Conservation (phyloP, 2,329 filamentous ascomycete genomes). For the Sporothrix euskadiensis region DNA sequence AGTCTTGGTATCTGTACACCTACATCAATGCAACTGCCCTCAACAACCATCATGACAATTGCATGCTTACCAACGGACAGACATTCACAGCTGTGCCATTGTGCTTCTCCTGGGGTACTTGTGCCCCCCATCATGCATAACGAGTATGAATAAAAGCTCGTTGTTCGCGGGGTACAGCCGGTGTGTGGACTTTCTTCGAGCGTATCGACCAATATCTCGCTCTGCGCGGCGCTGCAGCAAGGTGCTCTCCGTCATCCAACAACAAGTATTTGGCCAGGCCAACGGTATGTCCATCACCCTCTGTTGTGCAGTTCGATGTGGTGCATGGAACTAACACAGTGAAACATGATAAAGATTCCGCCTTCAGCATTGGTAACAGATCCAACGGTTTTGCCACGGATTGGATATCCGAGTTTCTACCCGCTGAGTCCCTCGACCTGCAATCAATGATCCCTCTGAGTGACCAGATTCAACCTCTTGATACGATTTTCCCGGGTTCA, state of each 20-base stretch:
- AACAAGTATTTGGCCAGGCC: neutral
- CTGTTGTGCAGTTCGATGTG: no score
- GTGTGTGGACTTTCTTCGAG: neutral
- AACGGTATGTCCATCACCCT: neutral
- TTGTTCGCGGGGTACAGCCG: neutral
- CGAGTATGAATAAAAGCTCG: neutral
- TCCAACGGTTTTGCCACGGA: neutral
- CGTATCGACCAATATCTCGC: neutral
- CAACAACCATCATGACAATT: neutral
- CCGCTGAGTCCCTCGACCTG: neutral
- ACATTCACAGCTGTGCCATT: slow-evolving; percentile 11
- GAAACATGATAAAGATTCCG: no score
- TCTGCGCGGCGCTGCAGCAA: slow-evolving; percentile 3
- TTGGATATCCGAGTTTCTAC: neutral
- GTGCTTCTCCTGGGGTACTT: neutral
- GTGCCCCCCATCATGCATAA: neutral
- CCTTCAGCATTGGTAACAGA: neutral
- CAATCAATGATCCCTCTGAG: neutral
- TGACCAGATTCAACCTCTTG: neutral
- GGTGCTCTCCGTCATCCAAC: neutral
- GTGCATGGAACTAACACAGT: no score
- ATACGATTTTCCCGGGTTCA: neutral
- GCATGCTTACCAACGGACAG: neutral
- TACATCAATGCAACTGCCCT: neutral
- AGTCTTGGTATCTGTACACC: neutral